These are phyloP conservation scores for Acorus calamus DNA, from an alignment of 106 monocot genomes.

Conservation along the genomic window DNA sequence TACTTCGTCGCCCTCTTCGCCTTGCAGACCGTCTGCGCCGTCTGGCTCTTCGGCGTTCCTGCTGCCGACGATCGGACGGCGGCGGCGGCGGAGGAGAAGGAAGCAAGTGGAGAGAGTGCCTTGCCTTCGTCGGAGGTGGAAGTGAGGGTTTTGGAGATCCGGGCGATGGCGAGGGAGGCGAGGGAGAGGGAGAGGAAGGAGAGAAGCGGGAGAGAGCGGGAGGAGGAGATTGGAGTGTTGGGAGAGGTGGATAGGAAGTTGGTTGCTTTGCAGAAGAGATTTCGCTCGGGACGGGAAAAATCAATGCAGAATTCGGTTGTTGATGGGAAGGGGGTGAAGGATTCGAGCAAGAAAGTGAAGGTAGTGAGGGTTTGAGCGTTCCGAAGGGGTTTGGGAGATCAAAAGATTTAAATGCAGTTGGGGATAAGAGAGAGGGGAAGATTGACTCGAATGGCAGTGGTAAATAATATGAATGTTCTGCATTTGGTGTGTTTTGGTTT, in stretches of 20 bases:
- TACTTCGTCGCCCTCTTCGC: constrained; percentile 21
- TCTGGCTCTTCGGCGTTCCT: constrained; percentile 21
- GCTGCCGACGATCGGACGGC: not conserved
- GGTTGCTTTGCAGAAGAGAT: constrained; percentile 3
- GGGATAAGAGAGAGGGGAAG: constrained; percentile 1
- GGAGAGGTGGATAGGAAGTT: not conserved
- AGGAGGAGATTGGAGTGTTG: constrained; percentile 3
- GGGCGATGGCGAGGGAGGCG: constrained; percentile 30
- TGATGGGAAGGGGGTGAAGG: no score
- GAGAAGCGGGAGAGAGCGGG: constrained; percentile 1
- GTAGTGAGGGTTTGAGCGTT: not conserved
- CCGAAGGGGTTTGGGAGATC: constrained; percentile 17
- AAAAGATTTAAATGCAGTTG: constrained; percentile 1
- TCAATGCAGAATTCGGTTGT: no score
- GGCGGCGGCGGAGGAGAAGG: not conserved
- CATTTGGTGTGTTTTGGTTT: no score
- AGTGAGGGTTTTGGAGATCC: constrained; percentile 25
- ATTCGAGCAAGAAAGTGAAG: constrained; percentile 1
- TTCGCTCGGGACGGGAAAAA: not conserved
- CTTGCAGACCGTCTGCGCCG: constrained; percentile 24
- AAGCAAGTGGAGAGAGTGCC: not conserved
- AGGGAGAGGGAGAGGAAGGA: constrained; percentile 11
- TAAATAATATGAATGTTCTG: no score
- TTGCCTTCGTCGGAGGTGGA: constrained; percentile 11
- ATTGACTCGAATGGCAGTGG: no score